phyloP scores from a whole-genome alignment of 176 grass and related monocot genomes.

The Oryza meridionalis region DNA sequence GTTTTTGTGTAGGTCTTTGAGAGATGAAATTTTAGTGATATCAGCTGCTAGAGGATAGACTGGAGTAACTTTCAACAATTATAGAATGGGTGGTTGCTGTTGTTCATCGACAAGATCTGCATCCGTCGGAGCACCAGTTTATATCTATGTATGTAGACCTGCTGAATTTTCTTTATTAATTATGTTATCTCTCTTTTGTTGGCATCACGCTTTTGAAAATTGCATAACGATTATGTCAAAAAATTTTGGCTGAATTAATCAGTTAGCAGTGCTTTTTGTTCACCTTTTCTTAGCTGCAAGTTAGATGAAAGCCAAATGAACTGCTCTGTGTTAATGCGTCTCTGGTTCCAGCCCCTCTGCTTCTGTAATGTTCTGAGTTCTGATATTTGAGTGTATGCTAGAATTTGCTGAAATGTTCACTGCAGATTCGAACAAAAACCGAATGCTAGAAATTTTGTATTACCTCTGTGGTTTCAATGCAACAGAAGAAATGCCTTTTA shows the following conservation, averaged over 20 bases:
- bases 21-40: constrained; percentile 21
- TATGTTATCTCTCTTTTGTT: not conserved
- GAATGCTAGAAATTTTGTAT: not conserved
- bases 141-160: constrained; percentile 62
- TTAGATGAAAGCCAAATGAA: not conserved
- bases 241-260: not conserved
- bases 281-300: not conserved
- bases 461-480: not conserved
- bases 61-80: constrained; percentile 42
- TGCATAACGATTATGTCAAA: not conserved
- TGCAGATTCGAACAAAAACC: not conserved
- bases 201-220: not conserved
- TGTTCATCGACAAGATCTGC: constrained; percentile 58
- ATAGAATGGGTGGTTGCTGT: constrained; percentile 82
- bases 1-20: constrained; percentile 43
- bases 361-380: not conserved
- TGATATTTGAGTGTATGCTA: not conserved
- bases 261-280: no score
- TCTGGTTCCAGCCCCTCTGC: not conserved
- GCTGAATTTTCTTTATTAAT: not conserved
- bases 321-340: not conserved
- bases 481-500: not conserved
- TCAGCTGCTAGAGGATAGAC: constrained; percentile 34
- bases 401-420: not conserved
- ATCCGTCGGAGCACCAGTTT: constrained; percentile 51